phyloP scores from a whole-genome alignment of 305 asterid genomes.

The Fraxinus velutina region DNA sequence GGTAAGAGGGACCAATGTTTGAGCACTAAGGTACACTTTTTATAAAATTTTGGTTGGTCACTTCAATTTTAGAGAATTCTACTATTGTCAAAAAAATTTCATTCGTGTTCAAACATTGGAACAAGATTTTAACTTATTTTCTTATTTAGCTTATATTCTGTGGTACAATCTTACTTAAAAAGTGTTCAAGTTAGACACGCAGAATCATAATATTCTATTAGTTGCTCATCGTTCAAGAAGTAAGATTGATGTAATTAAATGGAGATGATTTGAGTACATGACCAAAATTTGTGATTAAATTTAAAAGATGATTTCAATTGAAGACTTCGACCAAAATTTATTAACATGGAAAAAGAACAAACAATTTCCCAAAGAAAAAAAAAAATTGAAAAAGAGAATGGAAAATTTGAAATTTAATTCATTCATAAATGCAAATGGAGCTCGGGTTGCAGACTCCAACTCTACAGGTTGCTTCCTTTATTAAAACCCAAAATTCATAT shows the following conservation, averaged over 20 bases:
- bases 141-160: background rate
- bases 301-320: background rate
- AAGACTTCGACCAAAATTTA: background rate
- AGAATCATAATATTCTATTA: background rate
- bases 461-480: constrained; percentile 20
- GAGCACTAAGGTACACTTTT: background rate
- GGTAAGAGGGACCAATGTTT: constrained; percentile 8
- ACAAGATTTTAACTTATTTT: background rate
- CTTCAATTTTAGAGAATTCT: background rate
- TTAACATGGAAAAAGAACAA: background rate
- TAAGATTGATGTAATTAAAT: background rate
- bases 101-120: background rate
- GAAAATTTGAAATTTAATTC: background rate
- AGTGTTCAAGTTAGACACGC: background rate
- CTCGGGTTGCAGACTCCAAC: constrained; percentile 25
- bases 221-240: background rate
- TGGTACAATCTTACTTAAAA: background rate
- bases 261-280: background rate
- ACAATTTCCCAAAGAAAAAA: background rate
- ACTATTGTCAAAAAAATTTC: background rate
- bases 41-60: background rate
- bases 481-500: constrained; percentile 8
- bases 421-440: constrained; percentile 11
- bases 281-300: background rate
- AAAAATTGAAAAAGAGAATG: background rate